phyloP scores from a whole-genome alignment of 1,284 basidiomycete species.

The Puccinia horiana region DNA sequence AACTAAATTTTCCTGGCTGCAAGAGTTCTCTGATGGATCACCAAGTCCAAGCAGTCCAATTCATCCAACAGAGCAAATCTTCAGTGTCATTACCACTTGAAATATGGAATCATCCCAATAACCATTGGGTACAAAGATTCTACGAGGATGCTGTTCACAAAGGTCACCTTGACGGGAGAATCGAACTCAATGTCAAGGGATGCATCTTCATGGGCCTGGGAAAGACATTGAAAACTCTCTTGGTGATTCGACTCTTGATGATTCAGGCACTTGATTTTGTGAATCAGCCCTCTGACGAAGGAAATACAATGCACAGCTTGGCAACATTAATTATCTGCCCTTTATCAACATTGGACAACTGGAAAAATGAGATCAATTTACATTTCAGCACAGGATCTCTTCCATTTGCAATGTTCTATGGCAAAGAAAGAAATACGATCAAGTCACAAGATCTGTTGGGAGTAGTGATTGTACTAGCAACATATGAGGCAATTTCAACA shows the following conservation, averaged over 20 bases:
- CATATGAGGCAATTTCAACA: background rate
- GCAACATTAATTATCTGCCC: conserved; percentile 13
- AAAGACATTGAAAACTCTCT: background rate
- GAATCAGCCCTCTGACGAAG: background rate
- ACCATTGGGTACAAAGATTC: background rate
- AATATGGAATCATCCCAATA: background rate
- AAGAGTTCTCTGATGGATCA: background rate
- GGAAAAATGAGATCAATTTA: background rate
- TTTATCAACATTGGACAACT: background rate
- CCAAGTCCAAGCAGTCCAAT: background rate
- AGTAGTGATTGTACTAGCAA: background rate
- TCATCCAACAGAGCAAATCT: background rate
- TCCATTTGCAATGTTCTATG: background rate
- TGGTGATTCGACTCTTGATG: background rate
- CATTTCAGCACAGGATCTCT: background rate
- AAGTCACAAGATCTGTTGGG: background rate
- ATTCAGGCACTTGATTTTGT: background rate
- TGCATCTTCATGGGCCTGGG: conserved; percentile 9
- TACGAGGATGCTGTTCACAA: background rate
- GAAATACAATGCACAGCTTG: background rate
- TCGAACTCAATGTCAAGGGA: background rate
- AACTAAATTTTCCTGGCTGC: background rate
- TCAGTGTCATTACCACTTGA: background rate
- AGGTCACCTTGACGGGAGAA: background rate
- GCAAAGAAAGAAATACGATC: background rate